These are phyloP conservation scores for Cryptosporidium xiaoi DNA, from an alignment of 169 alveolate genomes.

Conservation along the genomic window DNA sequence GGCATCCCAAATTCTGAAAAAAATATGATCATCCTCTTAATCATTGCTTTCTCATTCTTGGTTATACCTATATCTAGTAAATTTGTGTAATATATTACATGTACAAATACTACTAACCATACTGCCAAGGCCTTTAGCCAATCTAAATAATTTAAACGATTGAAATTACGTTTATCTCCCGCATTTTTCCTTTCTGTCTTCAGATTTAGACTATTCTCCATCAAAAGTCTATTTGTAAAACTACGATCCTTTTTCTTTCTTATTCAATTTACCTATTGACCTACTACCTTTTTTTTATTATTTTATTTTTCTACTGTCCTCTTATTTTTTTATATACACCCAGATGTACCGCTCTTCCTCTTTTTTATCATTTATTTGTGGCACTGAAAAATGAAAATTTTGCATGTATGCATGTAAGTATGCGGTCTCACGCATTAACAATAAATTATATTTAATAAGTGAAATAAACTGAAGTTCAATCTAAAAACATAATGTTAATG, in stretches of 20 bases:
- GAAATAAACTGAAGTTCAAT: no score
- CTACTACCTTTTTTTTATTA: no score
- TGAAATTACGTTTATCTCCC: not conserved
- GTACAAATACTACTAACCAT: constrained; percentile 69
- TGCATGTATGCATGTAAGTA: constrained; percentile 41
- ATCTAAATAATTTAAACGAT: constrained; percentile 61
- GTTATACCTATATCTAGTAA: constrained; percentile 43
- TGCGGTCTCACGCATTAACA: not conserved
- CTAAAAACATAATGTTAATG: not conserved
- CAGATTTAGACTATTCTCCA: constrained; percentile 18
- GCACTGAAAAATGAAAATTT: constrained; percentile 45
- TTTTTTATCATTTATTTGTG: constrained; percentile 32
- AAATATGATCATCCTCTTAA: constrained; percentile 45
- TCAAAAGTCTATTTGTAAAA: constrained; percentile 37
- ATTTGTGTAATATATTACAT: constrained; percentile 45
- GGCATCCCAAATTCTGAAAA: constrained; percentile 72
- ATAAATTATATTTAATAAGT: no score
- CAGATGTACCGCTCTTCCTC: constrained; percentile 51
- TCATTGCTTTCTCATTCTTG: constrained; percentile 16
- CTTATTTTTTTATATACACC: constrained; percentile 8
- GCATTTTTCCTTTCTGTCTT: constrained; percentile 6
- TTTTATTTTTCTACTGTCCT: no score
- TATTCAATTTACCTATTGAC: constrained; percentile 14
- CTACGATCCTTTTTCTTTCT: constrained; percentile 4
- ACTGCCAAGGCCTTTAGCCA: constrained; percentile 73